These are phyloP conservation scores for Mortierella claussenii DNA, from an alignment of 192 early-diverging fungal genomes.

Conservation along the genomic window DNA sequence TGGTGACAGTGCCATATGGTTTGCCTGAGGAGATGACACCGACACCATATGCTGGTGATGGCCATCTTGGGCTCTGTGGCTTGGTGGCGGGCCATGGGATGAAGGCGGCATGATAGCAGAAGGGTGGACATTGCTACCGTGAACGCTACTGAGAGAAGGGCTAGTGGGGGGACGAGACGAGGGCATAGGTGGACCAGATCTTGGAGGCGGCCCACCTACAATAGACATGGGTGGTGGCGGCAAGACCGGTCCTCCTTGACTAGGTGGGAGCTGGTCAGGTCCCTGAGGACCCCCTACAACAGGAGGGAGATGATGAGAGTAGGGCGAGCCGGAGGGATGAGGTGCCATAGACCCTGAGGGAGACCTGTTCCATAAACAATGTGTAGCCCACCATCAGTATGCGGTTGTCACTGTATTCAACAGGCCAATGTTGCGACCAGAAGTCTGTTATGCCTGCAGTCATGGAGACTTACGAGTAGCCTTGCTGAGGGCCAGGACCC, in stretches of 20 bases:
- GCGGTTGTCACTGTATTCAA: too few relatives aligned
- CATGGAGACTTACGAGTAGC: conserved; percentile 46
- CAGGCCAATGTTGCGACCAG: too few relatives aligned
- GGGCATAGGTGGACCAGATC: conserved; percentile 46
- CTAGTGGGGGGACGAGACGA: conserved; percentile 45
- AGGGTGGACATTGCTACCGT: conserved; percentile 21
- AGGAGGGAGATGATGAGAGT: conserved; percentile 54
- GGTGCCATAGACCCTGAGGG: conserved; percentile 53
- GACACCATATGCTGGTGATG: conserved; percentile 44
- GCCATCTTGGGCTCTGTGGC: conserved; percentile 34
- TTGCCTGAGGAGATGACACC: conserved; percentile 43
- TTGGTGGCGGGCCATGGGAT: conserved; percentile 46
- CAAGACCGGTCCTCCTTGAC: conserved; percentile 29
- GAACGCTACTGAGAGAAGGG: conserved; percentile 36
- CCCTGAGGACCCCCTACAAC: conserved; percentile 38
- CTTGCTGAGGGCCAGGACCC: conserved; percentile 45
- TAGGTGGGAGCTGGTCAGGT: conserved; percentile 28
- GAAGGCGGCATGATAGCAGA: conserved; percentile 52
- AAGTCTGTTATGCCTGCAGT: too few relatives aligned
- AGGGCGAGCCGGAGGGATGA: conserved; percentile 47
- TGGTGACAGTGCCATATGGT: conserved; percentile 43
- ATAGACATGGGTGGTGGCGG: conserved; percentile 51
- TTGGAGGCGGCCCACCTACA: conserved; percentile 42
- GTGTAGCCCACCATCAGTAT: neutral
- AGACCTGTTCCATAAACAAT: conserved; percentile 25